phyloP scores from a whole-genome alignment of 2,329 filamentous ascomycete genomes.

The Xylariaceae sp. region DNA sequence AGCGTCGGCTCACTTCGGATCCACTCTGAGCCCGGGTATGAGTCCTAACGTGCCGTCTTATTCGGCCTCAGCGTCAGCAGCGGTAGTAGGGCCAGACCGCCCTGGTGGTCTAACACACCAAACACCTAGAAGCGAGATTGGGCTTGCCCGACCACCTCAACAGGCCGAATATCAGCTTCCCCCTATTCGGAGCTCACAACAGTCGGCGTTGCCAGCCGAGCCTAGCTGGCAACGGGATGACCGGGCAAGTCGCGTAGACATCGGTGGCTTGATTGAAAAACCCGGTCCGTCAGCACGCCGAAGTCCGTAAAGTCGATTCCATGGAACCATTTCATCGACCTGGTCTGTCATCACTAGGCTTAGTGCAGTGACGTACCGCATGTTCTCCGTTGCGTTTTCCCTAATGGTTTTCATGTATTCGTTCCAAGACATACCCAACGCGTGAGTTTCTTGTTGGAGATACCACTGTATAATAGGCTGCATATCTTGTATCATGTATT shows the following conservation, averaged over 20 bases:
- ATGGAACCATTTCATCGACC: conserved; percentile 2
- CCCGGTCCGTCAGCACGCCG: conserved; percentile 38
- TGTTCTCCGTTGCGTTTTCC: no score
- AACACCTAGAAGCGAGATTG: conserved; percentile 50
- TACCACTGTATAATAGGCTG: conserved; percentile 32
- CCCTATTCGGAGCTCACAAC: conserved; percentile 36
- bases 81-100: conserved; percentile 48
- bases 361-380: background rate
- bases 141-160: conserved; percentile 28
- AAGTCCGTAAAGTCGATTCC: conserved; percentile 9
- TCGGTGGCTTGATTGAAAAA: conserved; percentile 59
- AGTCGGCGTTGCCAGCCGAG: conserved; percentile 23
- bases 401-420: conserved; percentile 6
- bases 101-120: conserved; percentile 44
- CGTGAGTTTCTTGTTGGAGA: conserved; percentile 27
- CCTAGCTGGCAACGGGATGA: conserved; percentile 43
- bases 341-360: background rate
- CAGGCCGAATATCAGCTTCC: conserved; percentile 38
- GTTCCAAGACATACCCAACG: conserved; percentile 26
- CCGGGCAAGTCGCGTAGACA: conserved; percentile 53
- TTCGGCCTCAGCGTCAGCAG: conserved; percentile 41
- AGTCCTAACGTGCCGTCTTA: conserved; percentile 44
- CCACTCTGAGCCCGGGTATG: conserved; percentile 32
- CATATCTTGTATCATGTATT: conserved; percentile 12
- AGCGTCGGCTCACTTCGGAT: conserved; percentile 31